Conservation (phyloP, 495 filamentous ascomycete species). For the Penicillium paradoxum region DNA sequence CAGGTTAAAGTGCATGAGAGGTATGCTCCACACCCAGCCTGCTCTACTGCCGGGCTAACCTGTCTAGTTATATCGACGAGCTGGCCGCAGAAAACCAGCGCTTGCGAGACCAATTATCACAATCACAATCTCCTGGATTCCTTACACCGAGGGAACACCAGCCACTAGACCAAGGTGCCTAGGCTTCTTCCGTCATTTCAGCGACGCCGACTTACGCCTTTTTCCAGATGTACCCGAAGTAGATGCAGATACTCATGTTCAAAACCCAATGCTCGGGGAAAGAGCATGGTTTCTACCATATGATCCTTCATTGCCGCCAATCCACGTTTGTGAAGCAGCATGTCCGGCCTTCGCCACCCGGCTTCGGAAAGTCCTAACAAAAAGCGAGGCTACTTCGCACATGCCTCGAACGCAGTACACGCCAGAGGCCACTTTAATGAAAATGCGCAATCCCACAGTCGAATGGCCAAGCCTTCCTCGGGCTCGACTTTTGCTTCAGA, state of each 20-base stretch:
- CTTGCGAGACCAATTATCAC: constrained; percentile 19
- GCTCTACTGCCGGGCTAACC: neutral
- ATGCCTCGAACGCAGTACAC: constrained; percentile 28
- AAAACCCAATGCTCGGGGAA: constrained; percentile 29
- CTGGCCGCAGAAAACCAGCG: constrained; percentile 23
- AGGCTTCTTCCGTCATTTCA: neutral
- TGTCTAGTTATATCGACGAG: constrained; percentile 25
- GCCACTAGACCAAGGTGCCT: constrained; percentile 1
- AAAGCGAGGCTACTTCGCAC: constrained; percentile 17
- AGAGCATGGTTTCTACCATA: constrained; percentile 33
- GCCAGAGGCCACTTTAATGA: constrained; percentile 18
- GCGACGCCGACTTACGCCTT: neutral
- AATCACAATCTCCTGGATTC: constrained; percentile 2
- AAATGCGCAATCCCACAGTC: constrained; percentile 7
- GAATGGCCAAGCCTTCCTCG: constrained; percentile 26
- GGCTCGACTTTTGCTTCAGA: constrained; percentile 22
- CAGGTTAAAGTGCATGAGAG: constrained; percentile 32
- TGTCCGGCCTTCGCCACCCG: constrained; percentile 33
- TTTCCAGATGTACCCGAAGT: neutral
- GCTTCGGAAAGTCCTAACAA: constrained; percentile 27
- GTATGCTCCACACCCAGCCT: constrained; percentile 9
- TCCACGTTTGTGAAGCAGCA: constrained; percentile 33
- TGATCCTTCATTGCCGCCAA: constrained; percentile 25
- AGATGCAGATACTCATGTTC: constrained; percentile 17
- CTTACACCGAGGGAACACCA: neutral